Evolutionary conservation across 2,329 filamentous ascomycete species (phyloP).

Genomic region (Grosmannia huntii): DNA sequence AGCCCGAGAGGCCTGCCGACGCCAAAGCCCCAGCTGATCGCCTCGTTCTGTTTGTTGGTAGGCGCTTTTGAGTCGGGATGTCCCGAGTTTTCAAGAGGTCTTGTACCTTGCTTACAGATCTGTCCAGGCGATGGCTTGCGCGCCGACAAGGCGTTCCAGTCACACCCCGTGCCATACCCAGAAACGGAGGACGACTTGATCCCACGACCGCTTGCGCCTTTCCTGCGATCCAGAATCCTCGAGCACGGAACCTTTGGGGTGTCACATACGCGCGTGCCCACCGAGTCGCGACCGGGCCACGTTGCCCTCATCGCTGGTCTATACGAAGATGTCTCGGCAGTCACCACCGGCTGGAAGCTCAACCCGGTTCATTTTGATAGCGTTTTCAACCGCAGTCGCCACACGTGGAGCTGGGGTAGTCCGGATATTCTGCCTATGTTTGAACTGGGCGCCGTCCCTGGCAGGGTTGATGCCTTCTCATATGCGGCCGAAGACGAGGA

Average conservation of each 20-base stretch:
- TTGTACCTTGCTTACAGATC: not conserved
- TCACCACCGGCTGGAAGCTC: conserved; percentile 95
- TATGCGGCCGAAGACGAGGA: conserved; percentile 83
- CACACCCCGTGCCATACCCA: conserved; percentile 74
- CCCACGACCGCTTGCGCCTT: conserved; percentile 77
- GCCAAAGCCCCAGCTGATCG: conserved; percentile 71
- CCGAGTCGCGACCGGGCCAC: conserved; percentile 90
- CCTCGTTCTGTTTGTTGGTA: conserved; percentile 86
- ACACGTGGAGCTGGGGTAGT: conserved; percentile 99
- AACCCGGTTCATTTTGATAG: conserved; percentile 98
- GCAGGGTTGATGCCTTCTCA: conserved; percentile 73
- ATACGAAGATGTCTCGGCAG: conserved; percentile 95
- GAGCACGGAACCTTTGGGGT: conserved; percentile 91
- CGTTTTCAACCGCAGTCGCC: conserved; percentile 89
- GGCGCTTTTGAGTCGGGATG: conserved; percentile 11
- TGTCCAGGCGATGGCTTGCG: conserved; percentile 73
- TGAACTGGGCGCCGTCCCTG: conserved; percentile 76
- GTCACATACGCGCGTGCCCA: conserved; percentile 91
- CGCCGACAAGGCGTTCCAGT: conserved; percentile 96
- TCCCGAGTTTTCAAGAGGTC: not conserved
- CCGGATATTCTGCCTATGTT: conserved; percentile 98
- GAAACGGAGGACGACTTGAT: conserved; percentile 50
- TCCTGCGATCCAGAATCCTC: conserved; percentile 77
- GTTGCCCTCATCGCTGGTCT: conserved; percentile 92
- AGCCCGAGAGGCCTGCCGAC: conserved; percentile 46